Evolutionary conservation across 306 rosid species (phyloP), one percentile per base, ranked within the genome.

Genomic region (Cucurbita argyrosperma): DNA sequence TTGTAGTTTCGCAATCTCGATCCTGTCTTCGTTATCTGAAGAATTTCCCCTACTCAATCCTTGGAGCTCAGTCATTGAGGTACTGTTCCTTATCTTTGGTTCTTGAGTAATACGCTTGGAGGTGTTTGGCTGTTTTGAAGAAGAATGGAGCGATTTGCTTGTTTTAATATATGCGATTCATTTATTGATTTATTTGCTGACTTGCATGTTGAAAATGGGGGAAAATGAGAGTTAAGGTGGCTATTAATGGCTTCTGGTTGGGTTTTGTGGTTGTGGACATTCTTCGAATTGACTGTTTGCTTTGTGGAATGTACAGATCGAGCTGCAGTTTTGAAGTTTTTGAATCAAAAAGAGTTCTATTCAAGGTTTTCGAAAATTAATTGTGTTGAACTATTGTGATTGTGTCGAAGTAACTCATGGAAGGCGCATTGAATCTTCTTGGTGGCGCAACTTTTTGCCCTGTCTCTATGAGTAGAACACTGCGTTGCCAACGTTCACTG

Each of bases 321-420:
- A 58, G 69, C 77, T 59, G 70, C 70, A 6, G 56, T 58, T 59
- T 59, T 46, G 70, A 74, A 58, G 64, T 18, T 12, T 74, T 56
- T 59, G 58, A 56, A 46, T 43, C n/a, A 1, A 59, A 45, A 4
- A 5, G n/a, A 43, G 38, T 45, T 74, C 1, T 30, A 13, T 73
- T 58, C 35, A 19, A 73, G 67, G n/a, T 56, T 39, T 59, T 40
- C 51, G 43, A 26, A 52, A 11, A 59, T 74, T 46, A 1, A 26
- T 15, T 74, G 10, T 63, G 51, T 1, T 6, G 16, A 26, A 69
- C 14, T 69, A 12, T 49, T 26, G 74, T 26, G 19, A 30, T 26
- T 57, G 35, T 15, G 91, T 88, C 73, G 90, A 85, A 75, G 54
- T 38, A 75, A 74, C 90, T 38, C 3, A 92, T 90, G 96, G 88